phyloP scores from a whole-genome alignment of 108 stramenopile species.

The Cyclotella kingstonii region DNA sequence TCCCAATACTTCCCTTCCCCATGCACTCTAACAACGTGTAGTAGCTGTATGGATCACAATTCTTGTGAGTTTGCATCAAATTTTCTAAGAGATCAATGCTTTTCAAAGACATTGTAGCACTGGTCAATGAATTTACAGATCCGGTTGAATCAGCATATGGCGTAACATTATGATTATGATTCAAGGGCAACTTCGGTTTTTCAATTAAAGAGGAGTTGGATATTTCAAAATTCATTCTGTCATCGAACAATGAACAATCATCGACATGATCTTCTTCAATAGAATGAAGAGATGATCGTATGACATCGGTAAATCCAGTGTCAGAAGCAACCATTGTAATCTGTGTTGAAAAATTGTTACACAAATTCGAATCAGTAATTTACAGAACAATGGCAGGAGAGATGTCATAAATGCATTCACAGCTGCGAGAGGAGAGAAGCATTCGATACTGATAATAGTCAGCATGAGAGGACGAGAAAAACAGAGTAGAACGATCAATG shows the following conservation, averaged over 20 bases:
- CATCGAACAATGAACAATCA: too few relatives aligned
- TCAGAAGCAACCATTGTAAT: too few relatives aligned
- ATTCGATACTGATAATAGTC: too few relatives aligned
- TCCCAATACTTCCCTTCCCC: conserved; percentile 26
- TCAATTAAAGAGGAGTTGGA: not conserved
- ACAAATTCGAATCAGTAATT: too few relatives aligned
- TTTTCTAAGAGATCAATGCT: conserved; percentile 9
- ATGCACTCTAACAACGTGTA: conserved; percentile 9
- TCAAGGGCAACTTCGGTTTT: not conserved
- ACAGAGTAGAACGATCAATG: too few relatives aligned
- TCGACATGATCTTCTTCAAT: conserved; percentile 11
- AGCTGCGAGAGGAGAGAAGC: too few relatives aligned
- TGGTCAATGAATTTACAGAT: not conserved
- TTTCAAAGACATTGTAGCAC: not conserved
- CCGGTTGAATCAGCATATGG: not conserved
- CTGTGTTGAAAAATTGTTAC: too few relatives aligned
- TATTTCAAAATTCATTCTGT: too few relatives aligned
- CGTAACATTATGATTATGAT: not conserved
- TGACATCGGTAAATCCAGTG: too few relatives aligned
- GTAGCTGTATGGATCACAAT: conserved; percentile 17
- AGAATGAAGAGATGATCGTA: conserved; percentile 7
- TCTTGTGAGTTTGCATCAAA: conserved; percentile 17
- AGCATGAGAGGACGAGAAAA: too few relatives aligned
- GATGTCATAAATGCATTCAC: too few relatives aligned
- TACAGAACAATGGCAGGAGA: too few relatives aligned